Base-by-base conservation (phyloP, 164 flowering plant genomes). In the Cinnamomum chago region DNA sequence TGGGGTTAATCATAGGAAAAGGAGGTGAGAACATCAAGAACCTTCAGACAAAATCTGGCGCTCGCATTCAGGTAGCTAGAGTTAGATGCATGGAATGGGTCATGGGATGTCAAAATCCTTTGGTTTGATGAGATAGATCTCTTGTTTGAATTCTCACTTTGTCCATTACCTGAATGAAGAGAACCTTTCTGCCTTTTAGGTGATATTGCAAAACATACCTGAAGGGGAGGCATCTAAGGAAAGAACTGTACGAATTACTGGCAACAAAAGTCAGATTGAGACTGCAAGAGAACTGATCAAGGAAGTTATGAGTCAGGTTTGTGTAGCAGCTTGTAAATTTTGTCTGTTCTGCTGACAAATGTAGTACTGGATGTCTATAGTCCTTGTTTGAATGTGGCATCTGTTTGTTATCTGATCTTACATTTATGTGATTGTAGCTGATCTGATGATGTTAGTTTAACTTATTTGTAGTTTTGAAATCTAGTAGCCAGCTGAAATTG, bases 301-400 rank as follows among this genome's bases (percentile, higher is more conserved):
- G 75, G 97, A 92, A 77, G 98, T 89, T 52, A 91, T 94, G 97
- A 88, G 74, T 83, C 97, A 96, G 99, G 99, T 96, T 81, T 79
- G 90, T 81, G 78, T 18, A 15, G 75, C 33, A 70, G 62, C 67
- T 66, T n/a, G 40, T 33, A 20, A 58, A 65, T 50, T 47, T 13
- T 78, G 40, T 58, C 71, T 65, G 50, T 68, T 22, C n/a, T 68
- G 17, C 50, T 64, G 27, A 25, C 12, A 25, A 23, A 40, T 67
- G 14, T 67, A n/a, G 55, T 68, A 22, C 2, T 68, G 6, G 27
- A 68, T 67, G 15, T 17, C 52, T n/a, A 15, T 47, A 47, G 55
- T 50, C 60, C 33, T 35, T 47, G 51, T 47, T 23, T 68, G 58
- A 68, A 68, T 40, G 51, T 68, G 69, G 2, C 27, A 12, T 68